Evolutionary conservation across 176 grass and related monocot species (phyloP).

Genomic region (Eragrostis curvula): DNA sequence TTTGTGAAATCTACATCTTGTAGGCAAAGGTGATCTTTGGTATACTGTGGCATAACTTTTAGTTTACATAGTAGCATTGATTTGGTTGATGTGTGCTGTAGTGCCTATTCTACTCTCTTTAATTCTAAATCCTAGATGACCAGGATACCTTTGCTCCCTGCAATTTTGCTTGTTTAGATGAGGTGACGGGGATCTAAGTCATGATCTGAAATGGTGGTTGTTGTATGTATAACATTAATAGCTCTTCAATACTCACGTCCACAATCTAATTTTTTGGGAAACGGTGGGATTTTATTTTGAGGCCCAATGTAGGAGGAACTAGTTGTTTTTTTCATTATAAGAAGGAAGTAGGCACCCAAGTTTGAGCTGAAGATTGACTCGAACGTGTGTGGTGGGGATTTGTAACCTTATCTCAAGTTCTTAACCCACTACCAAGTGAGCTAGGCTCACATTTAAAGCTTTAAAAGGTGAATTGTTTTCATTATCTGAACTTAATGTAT

Average conservation of each 20-base stretch:
- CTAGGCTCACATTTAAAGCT: neutral
- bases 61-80: neutral
- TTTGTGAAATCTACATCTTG: neutral
- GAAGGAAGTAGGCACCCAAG: neutral
- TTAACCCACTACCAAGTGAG: neutral
- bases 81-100: neutral
- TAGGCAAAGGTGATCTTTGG: neutral
- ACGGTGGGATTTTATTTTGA: neutral
- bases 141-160: neutral
- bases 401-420: neutral
- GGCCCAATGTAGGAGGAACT: neutral
- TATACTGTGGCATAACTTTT: neutral
- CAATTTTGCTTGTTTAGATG: conserved; percentile 16
- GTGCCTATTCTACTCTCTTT: neutral
- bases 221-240: neutral
- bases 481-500: neutral
- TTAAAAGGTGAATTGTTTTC: neutral
- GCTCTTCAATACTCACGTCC: neutral
- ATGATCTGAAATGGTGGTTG: neutral
- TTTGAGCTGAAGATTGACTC: neutral
- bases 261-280: neutral
- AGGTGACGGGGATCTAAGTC: neutral
- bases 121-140: neutral
- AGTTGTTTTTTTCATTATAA: neutral
- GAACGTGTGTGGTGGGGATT: neutral